phyloP scores from a whole-genome alignment of 208 protist genomes.

The Phytomonas sp. region DNA sequence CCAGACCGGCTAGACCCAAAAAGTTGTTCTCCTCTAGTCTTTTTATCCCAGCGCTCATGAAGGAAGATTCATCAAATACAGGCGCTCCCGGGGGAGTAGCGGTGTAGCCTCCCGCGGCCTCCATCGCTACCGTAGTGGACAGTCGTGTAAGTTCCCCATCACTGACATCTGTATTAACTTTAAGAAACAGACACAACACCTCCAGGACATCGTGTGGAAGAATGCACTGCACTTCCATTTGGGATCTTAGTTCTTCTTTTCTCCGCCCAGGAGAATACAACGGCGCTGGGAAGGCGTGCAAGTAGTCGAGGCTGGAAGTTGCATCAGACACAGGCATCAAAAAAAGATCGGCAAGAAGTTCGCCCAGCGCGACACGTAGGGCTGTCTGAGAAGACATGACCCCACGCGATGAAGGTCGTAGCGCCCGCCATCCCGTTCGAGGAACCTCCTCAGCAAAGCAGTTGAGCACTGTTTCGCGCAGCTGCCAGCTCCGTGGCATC shows the following conservation, averaged over 20 bases:
- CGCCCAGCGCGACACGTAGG: slow-evolving; percentile 51
- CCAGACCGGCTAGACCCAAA: slow-evolving; percentile 51
- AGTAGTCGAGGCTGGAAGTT: slow-evolving; percentile 21
- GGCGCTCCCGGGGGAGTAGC: background rate
- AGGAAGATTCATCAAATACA: background rate
- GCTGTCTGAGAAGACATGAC: slow-evolving; percentile 46
- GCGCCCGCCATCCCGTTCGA: slow-evolving; percentile 35
- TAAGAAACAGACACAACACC: slow-evolving; percentile 43
- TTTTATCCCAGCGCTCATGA: slow-evolving; percentile 5
- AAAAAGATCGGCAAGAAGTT: slow-evolving; percentile 60
- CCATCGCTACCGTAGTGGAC: background rate
- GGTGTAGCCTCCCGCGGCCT: background rate
- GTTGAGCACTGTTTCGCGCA: slow-evolving; percentile 10
- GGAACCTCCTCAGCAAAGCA: slow-evolving; percentile 25
- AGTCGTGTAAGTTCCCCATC: background rate
- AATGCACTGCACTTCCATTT: slow-evolving; percentile 30
- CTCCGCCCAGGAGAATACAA: background rate
- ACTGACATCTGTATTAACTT: slow-evolving; percentile 14
- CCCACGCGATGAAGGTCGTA: slow-evolving; percentile 16
- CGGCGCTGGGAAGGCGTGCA: slow-evolving; percentile 12
- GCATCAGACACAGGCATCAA: slow-evolving; percentile 24
- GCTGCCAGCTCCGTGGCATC: slow-evolving; percentile 37
- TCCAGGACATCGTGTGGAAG: slow-evolving; percentile 47
- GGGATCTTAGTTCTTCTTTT: background rate
- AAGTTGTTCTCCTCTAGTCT: slow-evolving; percentile 26